Percentiles rank a stretch among this genome's conserved stretches.
Evolutionary conservation across 129 eudicot genomes (phyloP).

Genomic region (Flaveria robusta): DNA sequence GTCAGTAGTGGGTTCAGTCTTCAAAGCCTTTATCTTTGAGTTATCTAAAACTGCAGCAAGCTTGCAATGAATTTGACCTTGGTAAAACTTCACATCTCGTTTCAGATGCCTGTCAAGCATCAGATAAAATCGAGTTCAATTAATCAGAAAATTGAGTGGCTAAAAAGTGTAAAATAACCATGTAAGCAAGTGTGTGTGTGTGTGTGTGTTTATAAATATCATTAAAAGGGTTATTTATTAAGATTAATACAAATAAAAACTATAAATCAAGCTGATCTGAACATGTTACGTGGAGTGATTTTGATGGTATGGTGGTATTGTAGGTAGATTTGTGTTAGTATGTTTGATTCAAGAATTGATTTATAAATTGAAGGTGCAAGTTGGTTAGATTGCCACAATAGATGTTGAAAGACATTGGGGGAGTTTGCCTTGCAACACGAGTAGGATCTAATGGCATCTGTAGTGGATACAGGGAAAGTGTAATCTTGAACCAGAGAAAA

Average conservation of each 20-base stretch:
- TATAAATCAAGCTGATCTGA: too few species aligned
- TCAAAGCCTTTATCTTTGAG: constrained; percentile 36
- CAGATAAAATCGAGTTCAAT: neutral
- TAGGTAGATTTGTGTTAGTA: too few species aligned
- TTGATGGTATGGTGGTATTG: neutral
- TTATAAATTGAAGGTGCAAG: too few species aligned
- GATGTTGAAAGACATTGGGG: too few species aligned
- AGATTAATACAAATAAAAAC: too few species aligned
- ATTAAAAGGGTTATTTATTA: neutral
- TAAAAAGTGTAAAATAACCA: neutral
- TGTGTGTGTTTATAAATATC: neutral
- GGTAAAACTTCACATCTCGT: constrained; percentile 54
- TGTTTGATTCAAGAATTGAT: too few species aligned
- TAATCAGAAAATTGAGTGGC: neutral
- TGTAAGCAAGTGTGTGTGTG: neutral
- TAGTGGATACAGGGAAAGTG: too few species aligned
- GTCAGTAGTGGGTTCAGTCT: constrained; percentile 34
- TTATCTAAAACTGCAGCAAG: constrained; percentile 59
- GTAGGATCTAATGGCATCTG: too few species aligned
- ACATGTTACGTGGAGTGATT: neutral
- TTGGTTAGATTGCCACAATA: too few species aligned
- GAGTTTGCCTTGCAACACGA: too few species aligned
- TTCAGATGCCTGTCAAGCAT: constrained; percentile 58
- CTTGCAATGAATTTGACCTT: constrained; percentile 69
- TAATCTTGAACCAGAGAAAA: too few species aligned